phyloP scores from a whole-genome alignment of 768 basidiomycete genomes.

The Boletus barrowsii region DNA sequence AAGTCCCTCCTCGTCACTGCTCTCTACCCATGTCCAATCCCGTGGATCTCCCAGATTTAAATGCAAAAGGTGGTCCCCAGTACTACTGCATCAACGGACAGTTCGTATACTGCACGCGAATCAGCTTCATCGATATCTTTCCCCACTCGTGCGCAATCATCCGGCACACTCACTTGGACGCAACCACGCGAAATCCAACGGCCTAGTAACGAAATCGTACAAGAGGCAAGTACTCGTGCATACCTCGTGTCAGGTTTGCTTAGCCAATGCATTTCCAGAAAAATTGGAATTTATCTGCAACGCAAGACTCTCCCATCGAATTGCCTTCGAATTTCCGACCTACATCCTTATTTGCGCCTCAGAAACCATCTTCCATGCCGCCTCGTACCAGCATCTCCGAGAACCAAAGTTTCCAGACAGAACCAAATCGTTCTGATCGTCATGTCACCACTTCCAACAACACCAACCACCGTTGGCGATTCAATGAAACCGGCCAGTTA shows the following conservation, averaged over 20 bases:
- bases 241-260: conserved; percentile 24
- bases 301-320: conserved; percentile 39
- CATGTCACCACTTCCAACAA: conserved; percentile 36
- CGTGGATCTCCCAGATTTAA: conserved; percentile 43
- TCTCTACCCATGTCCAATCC: conserved; percentile 21
- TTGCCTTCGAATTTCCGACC: conserved; percentile 32
- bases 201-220: conserved; percentile 33
- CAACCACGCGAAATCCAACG: conserved; percentile 41
- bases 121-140: conserved; percentile 32
- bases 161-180: conserved; percentile 46
- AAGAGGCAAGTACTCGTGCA: conserved; percentile 43
- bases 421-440: conserved; percentile 37
- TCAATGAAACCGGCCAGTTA: conserved; percentile 61
- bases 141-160: conserved; percentile 30
- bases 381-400: conserved; percentile 37
- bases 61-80: conserved; percentile 71
- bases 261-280: conserved; percentile 25
- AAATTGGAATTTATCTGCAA: conserved; percentile 47
- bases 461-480: conserved; percentile 53
- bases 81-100: conserved; percentile 40
- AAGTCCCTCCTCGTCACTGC: conserved; percentile 22
- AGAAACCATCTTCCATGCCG: conserved; percentile 48
- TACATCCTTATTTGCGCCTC: conserved; percentile 31
- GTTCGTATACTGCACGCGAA: conserved; percentile 36
- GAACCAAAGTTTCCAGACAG: conserved; percentile 15